These are phyloP conservation scores for Annulohypoxylon nitens DNA, from an alignment of 495 filamentous ascomycete species.

Conservation along the genomic window DNA sequence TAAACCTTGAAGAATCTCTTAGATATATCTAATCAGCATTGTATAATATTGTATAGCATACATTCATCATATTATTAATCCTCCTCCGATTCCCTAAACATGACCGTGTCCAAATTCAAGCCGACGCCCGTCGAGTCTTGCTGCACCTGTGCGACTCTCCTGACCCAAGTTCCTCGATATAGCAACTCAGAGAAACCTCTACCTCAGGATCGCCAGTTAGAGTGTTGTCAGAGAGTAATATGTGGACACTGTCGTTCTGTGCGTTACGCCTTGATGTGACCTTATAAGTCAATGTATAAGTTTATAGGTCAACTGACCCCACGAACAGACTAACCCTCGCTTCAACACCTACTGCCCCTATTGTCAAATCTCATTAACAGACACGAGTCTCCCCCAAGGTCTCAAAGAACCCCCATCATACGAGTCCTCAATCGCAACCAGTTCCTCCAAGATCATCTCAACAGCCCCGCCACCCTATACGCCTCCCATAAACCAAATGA, in stretches of 20 bases:
- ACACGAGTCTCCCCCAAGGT: slow-evolving; percentile 67
- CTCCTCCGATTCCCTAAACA: slow-evolving; percentile 12
- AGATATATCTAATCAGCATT: neutral
- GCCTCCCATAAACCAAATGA: slow-evolving; percentile 28
- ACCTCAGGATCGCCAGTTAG: slow-evolving; percentile 63
- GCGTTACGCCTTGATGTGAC: slow-evolving; percentile 33
- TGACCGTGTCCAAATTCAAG: slow-evolving; percentile 42
- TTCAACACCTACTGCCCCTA: slow-evolving; percentile 77
- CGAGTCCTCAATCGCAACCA: slow-evolving; percentile 54
- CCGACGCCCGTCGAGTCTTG: slow-evolving; percentile 61
- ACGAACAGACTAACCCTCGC: slow-evolving; percentile 70
- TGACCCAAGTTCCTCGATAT: slow-evolving; percentile 60
- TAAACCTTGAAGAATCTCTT: neutral
- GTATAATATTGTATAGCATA: slow-evolving; percentile 5
- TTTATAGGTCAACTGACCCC: slow-evolving; percentile 27
- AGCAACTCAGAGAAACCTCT: slow-evolving; percentile 68
- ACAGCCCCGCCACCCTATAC: slow-evolving; percentile 60
- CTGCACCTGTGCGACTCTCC: slow-evolving; percentile 73
- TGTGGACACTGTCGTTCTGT: slow-evolving; percentile 76
- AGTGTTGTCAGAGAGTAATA: slow-evolving; percentile 76
- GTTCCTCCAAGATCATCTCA: slow-evolving; percentile 43
- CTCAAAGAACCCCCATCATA: slow-evolving; percentile 71
- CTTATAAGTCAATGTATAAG: neutral
- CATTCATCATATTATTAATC: slow-evolving; percentile 9
- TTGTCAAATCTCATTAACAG: slow-evolving; percentile 62